Evolutionary conservation across 2,329 filamentous ascomycete species (phyloP), one percentile per base, ranked within the genome.

Genomic region (Neofusicoccum parvum): DNA sequence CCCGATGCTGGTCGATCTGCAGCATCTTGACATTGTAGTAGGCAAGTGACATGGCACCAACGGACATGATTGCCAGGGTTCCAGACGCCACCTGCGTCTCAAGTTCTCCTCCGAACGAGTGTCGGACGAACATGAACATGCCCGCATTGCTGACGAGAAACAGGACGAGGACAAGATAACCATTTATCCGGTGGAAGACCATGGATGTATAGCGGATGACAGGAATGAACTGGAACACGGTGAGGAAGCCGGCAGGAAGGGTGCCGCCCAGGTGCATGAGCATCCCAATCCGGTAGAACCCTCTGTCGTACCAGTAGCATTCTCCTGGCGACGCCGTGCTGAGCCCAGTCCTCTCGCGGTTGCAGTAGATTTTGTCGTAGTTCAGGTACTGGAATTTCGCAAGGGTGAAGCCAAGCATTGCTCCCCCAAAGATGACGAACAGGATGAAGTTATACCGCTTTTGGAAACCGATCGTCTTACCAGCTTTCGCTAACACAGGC

Each of bases 1-100:
- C 85, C 1, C 87, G 80, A 67, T 89, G 87, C 70, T 88, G 83
- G 37, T 88, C 86, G 56, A 90, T 86, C 70, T 88, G 86, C 1
- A 88, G 73, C 2, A 79, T 76, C 72, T 85, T 88, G 72, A 89
- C 83, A 67, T 88, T 88, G 71, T 83, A 77, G 37, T 81, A 82
- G 1, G 86, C 83, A 49, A 88, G 66, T 0, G 71, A 67, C 27
- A 86, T 72, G 10, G 80, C 78, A 1, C 73, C 68, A 0, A 82
- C 72, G 1, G 85, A 84, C 9, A 81, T 70, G 36, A 86, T 77
- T 1, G 75, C 80, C 0, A 86, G 70, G 0, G 81, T 62, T 0
- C 81, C 81, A 0, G 83, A 72, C 1, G 71, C 79, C 0, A 75
- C 72, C 69, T 88, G 86, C 2, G 81, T 80, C 2, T 82, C 81